Evolutionary conservation across 2,329 filamentous ascomycete genomes (phyloP), one percentile per base, ranked within the genome.

Genomic region (Clonostachys rosea): DNA sequence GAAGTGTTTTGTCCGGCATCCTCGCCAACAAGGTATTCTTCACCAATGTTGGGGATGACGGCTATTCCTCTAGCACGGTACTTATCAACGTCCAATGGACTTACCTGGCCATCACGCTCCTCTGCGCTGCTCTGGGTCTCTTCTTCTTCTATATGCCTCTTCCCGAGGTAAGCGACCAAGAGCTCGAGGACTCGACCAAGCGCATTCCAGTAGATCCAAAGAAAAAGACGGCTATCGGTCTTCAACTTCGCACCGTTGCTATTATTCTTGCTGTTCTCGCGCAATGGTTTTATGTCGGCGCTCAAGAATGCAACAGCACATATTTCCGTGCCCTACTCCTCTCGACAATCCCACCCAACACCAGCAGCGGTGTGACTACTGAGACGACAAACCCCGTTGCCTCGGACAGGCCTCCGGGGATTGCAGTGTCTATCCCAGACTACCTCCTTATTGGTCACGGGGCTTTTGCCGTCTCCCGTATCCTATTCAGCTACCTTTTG

Each of bases 81-180:
- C 74, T 94, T 4, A 77, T 87, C 51, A 83, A 86, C 50, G 86
- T 92, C 2, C 89, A 94, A 64, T 95, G 86, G 86, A 87, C 88
- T 0, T 94, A 94, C 56, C 76, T 94, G n/a, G 86, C 84, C 47
- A 86, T 92, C 50, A 89, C 87, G 0, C 72, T 86, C 20, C 84
- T 91, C 47, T 88, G 86, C 49, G 87, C 86, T 45, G 70, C 79
- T 4, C 73, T 95, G 4, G 87, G 83, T 0, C 68, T 86, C 5
- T 80, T 86, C 59, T 84, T 86, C 60, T 86, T 80, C 59, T 86
- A 86, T 56, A 81, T 84, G 72, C 82, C 82, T 1, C 66, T 86
- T 3, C 81, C 82, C 1, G 83, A 84, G 53, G 75, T 82, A 9
- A 74, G 69, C 35, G 80, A 83, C 51, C 62, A 65, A 16, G 79